Evolutionary conservation across 1,284 basidiomycete species (phyloP), one percentile per base, ranked within the genome.

Genomic region (Melampsora americana): DNA sequence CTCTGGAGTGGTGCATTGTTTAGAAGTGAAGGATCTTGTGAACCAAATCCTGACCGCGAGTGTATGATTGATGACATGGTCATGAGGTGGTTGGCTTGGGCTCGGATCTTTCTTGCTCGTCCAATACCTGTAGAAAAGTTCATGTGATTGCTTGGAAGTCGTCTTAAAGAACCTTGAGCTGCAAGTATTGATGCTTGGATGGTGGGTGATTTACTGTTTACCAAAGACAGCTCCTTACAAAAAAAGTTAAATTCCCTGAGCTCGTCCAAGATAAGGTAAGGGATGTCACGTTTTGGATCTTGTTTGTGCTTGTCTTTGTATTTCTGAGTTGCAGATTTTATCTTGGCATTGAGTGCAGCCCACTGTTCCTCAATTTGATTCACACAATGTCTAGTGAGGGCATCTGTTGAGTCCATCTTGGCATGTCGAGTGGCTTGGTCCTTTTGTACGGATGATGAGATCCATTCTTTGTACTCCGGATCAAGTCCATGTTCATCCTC

Each of bases 221-320:
- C 1, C 3, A 71, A 5, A 11, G 61, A 23, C n/a, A 64, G 50
- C 18, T 71, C 32, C 16, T 35, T 50, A 26, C 60, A 28, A 42
- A 30, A 48, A 11, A 14, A 32, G 61, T 71, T 71, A 48, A 62
- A 71, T 30, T 71, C 69, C 48, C 64, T 48, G 7, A 65, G 61
- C n/a, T 64, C 50, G 32, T 71, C 44, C 9, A 71, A 16, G 0
- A 53, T 71, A 11, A 30, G 20, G 23, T 50, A 46, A 53, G 69
- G 69, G 28, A 64, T 32, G 23, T 65, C 18, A 14, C 60, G 20
- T 9, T 35, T 64, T 28, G 61, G 50, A 64, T 64, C 42, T 65
- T 65, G 32, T 32, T 50, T 64, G 35, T 35, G 35, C 35, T 35
- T 9, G 35, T 3, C 35, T 35, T 35, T 35, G 35, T 35, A 35